Evolutionary conservation across 2,329 filamentous ascomycete genomes (phyloP), one percentile per base, ranked within the genome.

Genomic region (Apiospora pterosperma): DNA sequence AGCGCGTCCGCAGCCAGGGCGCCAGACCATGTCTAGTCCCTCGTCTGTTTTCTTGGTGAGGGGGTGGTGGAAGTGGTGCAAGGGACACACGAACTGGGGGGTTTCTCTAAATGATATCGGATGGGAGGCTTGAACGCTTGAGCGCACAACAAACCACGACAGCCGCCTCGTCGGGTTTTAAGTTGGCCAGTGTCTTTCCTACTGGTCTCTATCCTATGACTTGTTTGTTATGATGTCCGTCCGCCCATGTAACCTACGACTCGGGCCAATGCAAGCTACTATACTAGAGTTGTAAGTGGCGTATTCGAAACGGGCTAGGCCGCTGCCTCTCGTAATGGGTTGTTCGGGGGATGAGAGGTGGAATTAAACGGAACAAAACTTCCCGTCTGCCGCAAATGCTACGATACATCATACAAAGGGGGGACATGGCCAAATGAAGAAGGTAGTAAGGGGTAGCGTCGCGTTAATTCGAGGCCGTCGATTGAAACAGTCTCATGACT

Each of bases 341-440:
- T 39, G 38, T 25, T 61, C 10, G 36, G 59, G 39, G 60, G 23
- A 16, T 25, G 28, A 62, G 60, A 62, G 60, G 60, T 62, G 48
- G 48, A 55, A 55, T 55, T 34, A 62, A 12, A 44, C 19, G 48
- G 48, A 55, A 55, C 34, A 44, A 62, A 12, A 44, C 19, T 38
- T 28, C 34, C 60, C 60, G 60, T 44, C 23, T 12, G 12, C n/a
- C 28, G 23, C 38, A 6, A 3, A 42, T 23, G 23, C 60, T 48
- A 34, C 23, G 34, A 6, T 19, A n/a, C 28, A 14, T 55, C 11
- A 16, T 11, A 55, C 10, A 34, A 34, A 14, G 28, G 41, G 28
- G 41, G 60, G 39, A 34, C 23, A 44, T 39, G 23, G 60, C 60
- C 36, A 11, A 44, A 62, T 48, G 11, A n/a, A 36, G 60, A 62